phyloP scores from a whole-genome alignment of 345 rosid genomes.

The Gossypium bickii region DNA sequence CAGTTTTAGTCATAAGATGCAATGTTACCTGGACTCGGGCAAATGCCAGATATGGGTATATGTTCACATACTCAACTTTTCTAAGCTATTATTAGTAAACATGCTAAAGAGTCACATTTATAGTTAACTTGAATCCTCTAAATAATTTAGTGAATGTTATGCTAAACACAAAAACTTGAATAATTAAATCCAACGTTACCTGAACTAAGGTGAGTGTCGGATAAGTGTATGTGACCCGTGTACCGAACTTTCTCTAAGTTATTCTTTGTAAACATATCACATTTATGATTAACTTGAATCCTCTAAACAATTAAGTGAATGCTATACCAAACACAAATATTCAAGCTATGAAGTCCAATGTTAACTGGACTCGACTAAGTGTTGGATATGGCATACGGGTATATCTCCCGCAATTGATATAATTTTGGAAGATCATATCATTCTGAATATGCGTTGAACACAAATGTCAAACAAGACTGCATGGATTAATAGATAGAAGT shows the following conservation, averaged over 20 bases:
- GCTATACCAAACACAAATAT: neutral
- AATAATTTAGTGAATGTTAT: neutral
- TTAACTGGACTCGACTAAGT: no score
- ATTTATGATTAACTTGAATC: neutral
- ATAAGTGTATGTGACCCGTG: neutral
- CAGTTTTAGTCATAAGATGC: neutral
- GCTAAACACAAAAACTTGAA: neutral
- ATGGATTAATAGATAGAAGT: slow-evolving; percentile 14
- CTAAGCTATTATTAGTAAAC: neutral
- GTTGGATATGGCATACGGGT: neutral
- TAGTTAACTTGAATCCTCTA: no score
- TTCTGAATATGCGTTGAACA: neutral
- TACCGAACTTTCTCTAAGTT: neutral
- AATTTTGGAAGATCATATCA: neutral
- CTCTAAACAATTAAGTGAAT: neutral
- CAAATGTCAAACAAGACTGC: neutral
- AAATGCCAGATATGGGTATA: neutral
- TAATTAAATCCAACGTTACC: no score
- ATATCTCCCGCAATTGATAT: neutral
- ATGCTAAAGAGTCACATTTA: neutral
- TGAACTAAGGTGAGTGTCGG: neutral
- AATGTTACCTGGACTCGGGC: neutral
- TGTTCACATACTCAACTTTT: neutral
- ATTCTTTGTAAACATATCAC: neutral
- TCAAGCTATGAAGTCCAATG: neutral